Base-by-base conservation (phyloP, 169 alveolate genomes). In the Blepharisma undulans region DNA sequence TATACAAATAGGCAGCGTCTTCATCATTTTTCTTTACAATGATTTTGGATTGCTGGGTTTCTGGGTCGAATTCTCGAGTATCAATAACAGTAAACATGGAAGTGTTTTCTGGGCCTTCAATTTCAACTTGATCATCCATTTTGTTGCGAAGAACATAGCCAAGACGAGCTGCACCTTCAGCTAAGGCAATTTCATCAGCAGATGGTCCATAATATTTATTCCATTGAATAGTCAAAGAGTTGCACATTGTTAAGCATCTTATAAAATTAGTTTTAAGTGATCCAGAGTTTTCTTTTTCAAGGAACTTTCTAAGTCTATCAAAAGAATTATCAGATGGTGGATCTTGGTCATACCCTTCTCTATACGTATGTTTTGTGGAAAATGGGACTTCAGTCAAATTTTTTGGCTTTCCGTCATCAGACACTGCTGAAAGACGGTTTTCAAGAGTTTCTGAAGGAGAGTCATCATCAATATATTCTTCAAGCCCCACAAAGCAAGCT, bases 181-280 rank as follows among this genome's bases (percentile, higher is more conserved):
- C 80, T 29, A 79, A 32, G 7, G 87, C 87, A 79, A 22, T 32
- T 82, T 82, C 89, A 60, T 82, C 89, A 21, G 29, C 34, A 18
- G 89, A 82, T 14, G 33, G 29, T 59, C 89, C 89, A 22, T 32
- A 72, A 30, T 25, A 82, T 33, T 82, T 74, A 60, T 29, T 36
- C 60, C 60, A n/a, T 3, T 25, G 48, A n/a, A 21, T 34, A 16
- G 30, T 22, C 14, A 79, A 27, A 10, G 34, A 29, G 27, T 79
- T 79, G 60, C 87, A 79, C 87, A 79, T 30, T 2, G 87, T 66
- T 8, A 79, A 12, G 18, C 87, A 79, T 33, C 61, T 10, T 0
- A 79, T 66, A 6, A 79, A 79, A 33, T 29, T 66, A 25, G 48
- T 29, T 29, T 21, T 21, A 29, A 78, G 61, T 25, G 86, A 78